phyloP scores from a whole-genome alignment of 129 eudicot genomes.

The Dittrichia graveolens region DNA sequence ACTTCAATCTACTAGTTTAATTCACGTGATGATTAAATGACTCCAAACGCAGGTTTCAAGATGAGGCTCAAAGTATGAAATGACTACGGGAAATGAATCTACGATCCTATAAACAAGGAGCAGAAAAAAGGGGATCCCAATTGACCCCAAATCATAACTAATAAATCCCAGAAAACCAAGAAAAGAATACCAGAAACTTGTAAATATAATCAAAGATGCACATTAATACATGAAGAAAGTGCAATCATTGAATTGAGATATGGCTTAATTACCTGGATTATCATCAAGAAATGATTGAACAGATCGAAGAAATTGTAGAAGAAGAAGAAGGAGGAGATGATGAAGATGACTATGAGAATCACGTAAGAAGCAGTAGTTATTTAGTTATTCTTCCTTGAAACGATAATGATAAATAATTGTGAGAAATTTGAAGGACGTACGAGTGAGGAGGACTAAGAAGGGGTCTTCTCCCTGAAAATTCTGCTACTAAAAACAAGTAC shows the following conservation, averaged over 20 bases:
- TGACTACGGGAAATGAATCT: constrained; percentile 16
- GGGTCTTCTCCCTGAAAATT: constrained; percentile 23
- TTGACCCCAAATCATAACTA: neutral
- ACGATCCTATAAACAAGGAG: constrained; percentile 23
- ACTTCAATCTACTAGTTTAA: neutral
- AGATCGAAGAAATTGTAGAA: too few relatives aligned
- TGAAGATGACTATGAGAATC: constrained; percentile 16
- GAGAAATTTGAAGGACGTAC: constrained; percentile 11
- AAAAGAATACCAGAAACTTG: neutral
- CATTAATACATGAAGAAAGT: neutral
- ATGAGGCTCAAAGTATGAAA: neutral
- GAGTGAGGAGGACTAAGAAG: constrained; percentile 19
- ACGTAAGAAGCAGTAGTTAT: neutral
- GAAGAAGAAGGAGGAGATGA: constrained; percentile 14
- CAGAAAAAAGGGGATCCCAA: neutral
- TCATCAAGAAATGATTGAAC: constrained; percentile 25
- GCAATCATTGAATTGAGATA: neutral
- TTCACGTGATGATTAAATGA: neutral
- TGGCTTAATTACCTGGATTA: constrained; percentile 37
- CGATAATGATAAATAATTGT: neutral
- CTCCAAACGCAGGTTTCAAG: neutral
- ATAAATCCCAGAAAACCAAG: neutral
- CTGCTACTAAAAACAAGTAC: constrained; percentile 16
- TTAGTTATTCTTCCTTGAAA: constrained; percentile 15
- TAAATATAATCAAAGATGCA: constrained; percentile 12